Evolutionary conservation across 208 protist genomes (phyloP), one percentile per base, ranked within the genome.

Genomic region (Herpetomonas muscarum): DNA sequence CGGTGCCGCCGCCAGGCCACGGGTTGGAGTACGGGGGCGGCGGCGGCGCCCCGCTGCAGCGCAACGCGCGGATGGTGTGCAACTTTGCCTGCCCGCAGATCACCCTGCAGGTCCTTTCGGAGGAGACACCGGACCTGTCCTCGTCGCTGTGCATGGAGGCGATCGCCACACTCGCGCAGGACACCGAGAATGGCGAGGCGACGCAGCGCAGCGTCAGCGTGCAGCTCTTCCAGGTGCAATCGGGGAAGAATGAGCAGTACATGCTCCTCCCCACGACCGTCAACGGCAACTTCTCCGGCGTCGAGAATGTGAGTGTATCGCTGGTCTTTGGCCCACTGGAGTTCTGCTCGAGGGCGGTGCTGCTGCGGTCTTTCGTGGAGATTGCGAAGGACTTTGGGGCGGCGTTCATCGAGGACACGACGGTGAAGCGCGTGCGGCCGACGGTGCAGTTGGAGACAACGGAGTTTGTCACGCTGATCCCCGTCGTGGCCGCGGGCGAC

Each of bases 311-410:
- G n/a, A 85, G 70, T 48, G 64, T 87, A 22, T 56, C 74, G 30
- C 45, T 72, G 37, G 51, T 74, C 6, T 15, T 91, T 13, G 76
- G 74, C 45, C 66, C 81, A 7, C 39, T 89, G 30, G 80, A 86
- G 57, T 61, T 87, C 48, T 86, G 77, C 64, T 59, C 77, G 17
- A 80, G 79, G 32, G 68, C 79, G 21, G 67, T 71, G 26, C 62
- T 93, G 36, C 52, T 90, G 48, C 81, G 80, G 31, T 85, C 76
- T 34, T 52, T 87, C 21, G 58, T 86, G 22, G 81, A 94, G 53
- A 61, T 90, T 12, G 54, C 54, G 36, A 91, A 81, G 57, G 80
- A 91, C 56, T 81, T 90, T 46, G 71, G 70, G 29, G 72, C 72
- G 1, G 79, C 74, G 24, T 83, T 89, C 55, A 55, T 72, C 26